phyloP scores from a whole-genome alignment of 352 stramenopile genomes.

The Phytophthora foliorum region DNA sequence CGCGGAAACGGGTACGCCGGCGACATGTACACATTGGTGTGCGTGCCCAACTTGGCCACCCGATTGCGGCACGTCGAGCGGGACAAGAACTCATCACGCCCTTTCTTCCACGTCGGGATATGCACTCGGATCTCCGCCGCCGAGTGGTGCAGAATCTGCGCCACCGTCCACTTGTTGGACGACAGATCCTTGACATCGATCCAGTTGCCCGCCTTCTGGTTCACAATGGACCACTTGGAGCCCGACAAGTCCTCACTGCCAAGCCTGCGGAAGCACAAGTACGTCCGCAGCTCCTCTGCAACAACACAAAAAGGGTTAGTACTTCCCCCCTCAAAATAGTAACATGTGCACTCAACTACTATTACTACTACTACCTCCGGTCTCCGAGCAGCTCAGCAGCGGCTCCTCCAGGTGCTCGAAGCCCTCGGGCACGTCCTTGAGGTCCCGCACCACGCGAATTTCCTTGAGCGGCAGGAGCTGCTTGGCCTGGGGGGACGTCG shows the following conservation, averaged over 20 bases:
- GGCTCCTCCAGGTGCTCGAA: constrained; percentile 67
- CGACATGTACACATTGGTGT: constrained; percentile 84
- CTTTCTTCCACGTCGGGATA: constrained; percentile 74
- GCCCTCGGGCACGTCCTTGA: constrained; percentile 73
- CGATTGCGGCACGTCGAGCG: constrained; percentile 66
- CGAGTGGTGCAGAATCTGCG: constrained; percentile 76
- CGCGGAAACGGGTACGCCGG: constrained; percentile 82
- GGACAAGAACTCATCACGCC: constrained; percentile 78
- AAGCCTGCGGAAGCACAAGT: constrained; percentile 77
- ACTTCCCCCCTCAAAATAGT: constrained; percentile 1
- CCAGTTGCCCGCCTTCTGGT: constrained; percentile 79
- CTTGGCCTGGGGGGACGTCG: constrained; percentile 19
- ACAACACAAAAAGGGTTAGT: constrained; percentile 24
- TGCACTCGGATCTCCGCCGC: constrained; percentile 76
- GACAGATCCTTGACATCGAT: constrained; percentile 85
- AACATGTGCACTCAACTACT: not conserved
- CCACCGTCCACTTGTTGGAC: constrained; percentile 81
- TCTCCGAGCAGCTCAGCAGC: constrained; percentile 47
- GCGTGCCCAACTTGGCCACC: constrained; percentile 72
- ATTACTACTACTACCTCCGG: constrained; percentile 42
- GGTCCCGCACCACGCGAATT: constrained; percentile 76
- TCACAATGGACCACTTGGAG: constrained; percentile 79
- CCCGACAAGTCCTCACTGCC: constrained; percentile 66
- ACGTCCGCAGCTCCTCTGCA: constrained; percentile 67
- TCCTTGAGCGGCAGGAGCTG: constrained; percentile 76